Percentiles rank a stretch among this genome's conserved stretches.
These are phyloP conservation scores for Gossypium aridum DNA, from an alignment of 441 rosid genomes.

Conservation along the genomic window DNA sequence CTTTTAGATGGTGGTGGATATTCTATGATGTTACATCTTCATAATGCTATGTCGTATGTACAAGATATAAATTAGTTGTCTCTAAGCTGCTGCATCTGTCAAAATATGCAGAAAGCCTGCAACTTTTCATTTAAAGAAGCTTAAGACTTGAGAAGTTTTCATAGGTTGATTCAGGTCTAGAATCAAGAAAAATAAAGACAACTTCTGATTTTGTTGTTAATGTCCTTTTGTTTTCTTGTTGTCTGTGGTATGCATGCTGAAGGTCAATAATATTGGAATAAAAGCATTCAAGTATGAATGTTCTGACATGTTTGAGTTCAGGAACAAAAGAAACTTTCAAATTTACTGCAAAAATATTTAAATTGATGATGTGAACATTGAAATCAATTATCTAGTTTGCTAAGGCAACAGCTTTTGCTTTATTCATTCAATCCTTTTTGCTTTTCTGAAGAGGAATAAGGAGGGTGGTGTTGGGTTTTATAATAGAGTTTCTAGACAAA, in stretches of 20 bases:
- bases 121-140: background rate
- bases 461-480: background rate
- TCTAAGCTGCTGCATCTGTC: background rate
- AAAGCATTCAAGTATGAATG: background rate
- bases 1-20: background rate
- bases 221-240: background rate
- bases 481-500: background rate
- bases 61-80: background rate
- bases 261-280: conserved; percentile 2
- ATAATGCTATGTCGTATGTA: background rate
- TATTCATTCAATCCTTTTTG: background rate
- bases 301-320: background rate
- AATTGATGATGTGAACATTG: background rate
- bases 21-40: background rate
- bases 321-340: background rate
- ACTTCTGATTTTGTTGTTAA: background rate
- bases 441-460: background rate
- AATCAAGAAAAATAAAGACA: background rate
- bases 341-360: conserved; percentile 6
- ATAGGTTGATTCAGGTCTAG: background rate
- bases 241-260: conserved; percentile 3
- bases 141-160: background rate
- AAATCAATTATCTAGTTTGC: background rate
- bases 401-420: background rate
- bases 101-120: background rate